Base-by-base conservation (phyloP, 805 yeast genomes). In the Saturnispora zaruensis region DNA sequence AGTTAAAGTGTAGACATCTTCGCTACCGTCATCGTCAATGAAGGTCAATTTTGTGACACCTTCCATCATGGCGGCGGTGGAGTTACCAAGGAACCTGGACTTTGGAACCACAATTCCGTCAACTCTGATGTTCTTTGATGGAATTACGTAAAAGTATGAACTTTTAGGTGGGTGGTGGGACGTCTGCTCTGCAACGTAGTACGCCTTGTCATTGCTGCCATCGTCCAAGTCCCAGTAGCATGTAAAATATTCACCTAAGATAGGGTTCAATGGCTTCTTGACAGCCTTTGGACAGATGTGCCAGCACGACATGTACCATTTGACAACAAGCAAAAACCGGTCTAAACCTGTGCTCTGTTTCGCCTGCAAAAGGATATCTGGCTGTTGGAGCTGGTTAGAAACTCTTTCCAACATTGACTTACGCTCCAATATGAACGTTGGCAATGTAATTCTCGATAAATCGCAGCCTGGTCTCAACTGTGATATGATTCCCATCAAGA, bases 121-220 rank as follows among this genome's bases (percentile, higher is more conserved):
- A 21, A 84, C 88, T 54, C 93, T 78, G 51, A 93, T 86, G 57
- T 79, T 78, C 51, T 78, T 77, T 51, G 80, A 84, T 0, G 99
- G 99, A 34, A 87, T 77, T 67, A 83, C 72, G 64, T 87, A 93
- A 63, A 89, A 93, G 66, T 91, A 93, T 0, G 96, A 83, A 0
- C 96, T 87, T 64, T 93, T 85, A 13, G 99, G 99, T n/a, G 99
- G 98, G 64, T 93, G 99, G 62, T 93, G 99, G 30, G 96, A 86
- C 0, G 97, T 90, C 66, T 93, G 99, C 66, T 93, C 99, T 1
- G 97, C 75, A 20, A 91, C 67, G 65, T 91, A 93, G 64, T 77
- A 91, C 0, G 96, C 96, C 46, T 76, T 76, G 4, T 75, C 64
- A 14, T 23, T 6, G 25, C 43, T n/a, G 28, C 75, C 79, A 28